Base-by-base conservation (phyloP, 2,329 filamentous ascomycete genomes). In the Aspergillus versicolor region DNA sequence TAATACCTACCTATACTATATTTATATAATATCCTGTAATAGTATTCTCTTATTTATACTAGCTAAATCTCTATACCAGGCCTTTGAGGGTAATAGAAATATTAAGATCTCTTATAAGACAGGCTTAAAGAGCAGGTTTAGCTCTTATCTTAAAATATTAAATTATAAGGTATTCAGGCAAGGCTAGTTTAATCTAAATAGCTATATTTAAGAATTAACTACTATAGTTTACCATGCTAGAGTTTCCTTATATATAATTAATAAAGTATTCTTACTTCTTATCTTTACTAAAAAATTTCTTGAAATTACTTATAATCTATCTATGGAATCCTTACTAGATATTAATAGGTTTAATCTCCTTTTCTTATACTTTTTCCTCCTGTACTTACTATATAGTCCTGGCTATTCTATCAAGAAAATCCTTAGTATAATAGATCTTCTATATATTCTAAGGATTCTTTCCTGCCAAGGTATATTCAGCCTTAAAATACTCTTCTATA, bases 81-180 rank as follows among this genome's bases (percentile, higher is more conserved):
- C 9, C 1, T 37, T 13, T 1, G 2, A 37, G 3, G 2, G 11
- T 0, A 5, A 15, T n/a, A n/a, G n/a, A n/a, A n/a, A n/a, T 19
- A 19, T 37, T 37, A 15, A 37, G 32, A 4, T 37, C 12, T 2
- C 12, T 37, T 15, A 3, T 15, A 37, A 37, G 12, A 1, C 6
- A 37, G 1, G 6, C 2, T 15, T 37, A 15, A 37, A 37, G 1
- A 5, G 4, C 5, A 5, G 12, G 3, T 12, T 37, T 37, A 15
- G 12, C 12, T 15, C 1, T 1, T 37, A 37, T 37, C 12, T 37
- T 37, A 15, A 37, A 37, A 3, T 37, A 37, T 37, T 15, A 37
- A 37, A 37, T 0, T 4, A 37, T 6, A 15, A 37, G 3, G 5
- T 37, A 37, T 37, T 37, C 12, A 3, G 6, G 3, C 6, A 37